Evolutionary conservation across 768 basidiomycete species (phyloP), one percentile per base, ranked within the genome.

Genomic region (Rhodotorula taiwanensis): DNA sequence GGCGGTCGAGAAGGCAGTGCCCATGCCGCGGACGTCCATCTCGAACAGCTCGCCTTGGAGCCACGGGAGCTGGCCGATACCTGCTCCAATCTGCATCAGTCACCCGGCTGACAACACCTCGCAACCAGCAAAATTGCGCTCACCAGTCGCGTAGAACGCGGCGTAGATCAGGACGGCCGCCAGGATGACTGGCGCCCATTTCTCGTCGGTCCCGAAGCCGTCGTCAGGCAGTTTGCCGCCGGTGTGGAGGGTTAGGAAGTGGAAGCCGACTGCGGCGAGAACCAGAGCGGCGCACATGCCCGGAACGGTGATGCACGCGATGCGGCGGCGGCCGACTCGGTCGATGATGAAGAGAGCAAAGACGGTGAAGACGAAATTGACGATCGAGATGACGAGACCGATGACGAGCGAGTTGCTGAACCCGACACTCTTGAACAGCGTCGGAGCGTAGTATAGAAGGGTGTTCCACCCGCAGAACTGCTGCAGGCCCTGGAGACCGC

Each of bases 1-100:
- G 8, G 86, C 84, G 0, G 87, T 88, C 15, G 83, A 79, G 52
- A 88, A 79, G 1, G 84, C 85, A 11, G 86, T 86, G 34, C 87
- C 87, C 60, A 89, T 82, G 4, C 88, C 88, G 53, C 88, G 82
- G 4, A 70, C 64, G 79, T 88, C 86, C 43, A 89, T 80, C 25
- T 80, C 79, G 76, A 90, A 90, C 16, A 91, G 79, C 73, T 89
- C 88, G 48, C 87, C 87, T 74, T 89, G 88, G 71, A 88, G 87
- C 88, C 88, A 89, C 0, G 88, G 88, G 27, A 72, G 50, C 58
- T 64, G 69, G 52, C 71, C 69, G 53, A 71, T 61, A n/a, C 36
- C 36, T 39, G 36, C 36, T n/a, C n/a, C n/a, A n/a, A n/a, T n/a
- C n/a, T n/a, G n/a, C n/a, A n/a, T n/a, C n/a, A n/a, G n/a, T n/a